Evolutionary conservation across 1,139 yeast genomes (phyloP).

Genomic region (Tardiomyces blankii): DNA sequence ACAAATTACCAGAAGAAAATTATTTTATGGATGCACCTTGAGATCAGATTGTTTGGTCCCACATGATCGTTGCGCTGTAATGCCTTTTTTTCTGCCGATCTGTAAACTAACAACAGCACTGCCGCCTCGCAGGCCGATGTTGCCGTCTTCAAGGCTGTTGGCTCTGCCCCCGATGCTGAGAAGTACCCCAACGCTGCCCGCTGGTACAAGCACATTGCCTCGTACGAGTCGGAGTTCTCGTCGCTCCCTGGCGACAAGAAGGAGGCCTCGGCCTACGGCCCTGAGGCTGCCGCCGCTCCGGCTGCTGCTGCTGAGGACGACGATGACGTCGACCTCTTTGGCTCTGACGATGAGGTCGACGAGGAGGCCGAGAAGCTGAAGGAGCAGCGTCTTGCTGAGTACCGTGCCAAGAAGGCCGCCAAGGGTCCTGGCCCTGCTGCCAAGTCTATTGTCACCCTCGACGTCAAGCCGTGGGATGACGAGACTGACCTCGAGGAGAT

Average conservation of each 20-base stretch:
- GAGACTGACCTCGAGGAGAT: constrained; percentile 91
- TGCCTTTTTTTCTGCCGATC: too few relatives aligned
- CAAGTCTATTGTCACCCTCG: constrained; percentile 91
- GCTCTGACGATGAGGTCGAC: constrained; percentile 87
- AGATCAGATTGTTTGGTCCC: too few relatives aligned
- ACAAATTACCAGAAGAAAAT: too few relatives aligned
- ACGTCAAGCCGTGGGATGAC: constrained; percentile 99
- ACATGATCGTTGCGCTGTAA: too few relatives aligned
- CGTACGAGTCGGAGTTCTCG: constrained; percentile 71
- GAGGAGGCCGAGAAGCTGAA: constrained; percentile 94
- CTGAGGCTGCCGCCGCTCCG: constrained; percentile 49
- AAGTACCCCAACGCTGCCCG: constrained; percentile 92
- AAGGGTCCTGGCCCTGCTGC: constrained; percentile 98
- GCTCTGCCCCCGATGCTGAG: constrained; percentile 36
- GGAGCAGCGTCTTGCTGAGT: constrained; percentile 95
- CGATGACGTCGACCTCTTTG: constrained; percentile 87
- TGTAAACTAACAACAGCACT: constrained; percentile 3
- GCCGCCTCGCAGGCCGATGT: constrained; percentile 88
- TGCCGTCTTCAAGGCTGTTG: constrained; percentile 86
- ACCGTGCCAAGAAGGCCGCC: constrained; percentile 95
- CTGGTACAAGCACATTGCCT: constrained; percentile 97
- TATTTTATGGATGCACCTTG: too few relatives aligned
- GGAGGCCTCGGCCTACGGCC: constrained; percentile 39
- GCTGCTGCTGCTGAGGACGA: constrained; percentile 68
- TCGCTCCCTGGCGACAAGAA: constrained; percentile 27